Percentiles rank a stretch among this genome's conserved stretches.
phyloP scores from a whole-genome alignment of 345 rosid genomes.

The Combretum micranthum region DNA sequence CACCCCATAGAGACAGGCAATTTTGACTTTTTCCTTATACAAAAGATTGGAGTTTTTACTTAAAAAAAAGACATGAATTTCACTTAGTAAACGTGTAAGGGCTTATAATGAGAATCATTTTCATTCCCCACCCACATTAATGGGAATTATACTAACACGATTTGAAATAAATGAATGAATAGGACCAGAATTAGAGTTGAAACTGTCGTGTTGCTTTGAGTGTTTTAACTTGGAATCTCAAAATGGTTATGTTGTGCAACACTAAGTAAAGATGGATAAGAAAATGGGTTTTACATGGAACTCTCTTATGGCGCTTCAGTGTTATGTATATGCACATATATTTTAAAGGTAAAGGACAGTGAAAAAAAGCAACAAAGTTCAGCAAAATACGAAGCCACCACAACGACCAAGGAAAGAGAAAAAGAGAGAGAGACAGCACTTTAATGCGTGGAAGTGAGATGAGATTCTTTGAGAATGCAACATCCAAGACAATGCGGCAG shows the following conservation, averaged over 20 bases:
- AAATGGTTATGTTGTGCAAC: constrained; percentile 9
- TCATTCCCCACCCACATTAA: not conserved
- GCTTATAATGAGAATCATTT: not conserved
- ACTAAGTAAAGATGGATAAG: constrained; percentile 15
- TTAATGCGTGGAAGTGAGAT: constrained; percentile 64
- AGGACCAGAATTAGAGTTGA: not conserved
- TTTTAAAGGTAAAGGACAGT: not conserved
- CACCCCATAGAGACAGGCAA: constrained; percentile 19
- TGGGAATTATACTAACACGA: no score
- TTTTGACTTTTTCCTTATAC: constrained; percentile 7
- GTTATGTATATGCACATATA: constrained; percentile 13
- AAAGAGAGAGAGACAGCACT: constrained; percentile 27
- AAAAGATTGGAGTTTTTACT: constrained; percentile 8
- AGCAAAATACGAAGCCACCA: constrained; percentile 17
- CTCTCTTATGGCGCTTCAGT: constrained; percentile 12
- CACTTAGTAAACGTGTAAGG: constrained; percentile 2
- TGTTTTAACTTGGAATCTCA: not conserved
- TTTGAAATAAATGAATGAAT: no score
- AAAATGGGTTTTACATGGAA: constrained; percentile 15
- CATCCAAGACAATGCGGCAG: constrained; percentile 70
- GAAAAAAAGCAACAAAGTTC: constrained; percentile 18
- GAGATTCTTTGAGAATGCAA: constrained; percentile 38
- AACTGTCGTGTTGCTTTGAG: not conserved
- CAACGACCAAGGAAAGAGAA: constrained; percentile 16
- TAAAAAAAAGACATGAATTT: constrained; percentile 7